phyloP scores from a whole-genome alignment of 169 alveolate genomes.

The Plasmodium vinckei region DNA sequence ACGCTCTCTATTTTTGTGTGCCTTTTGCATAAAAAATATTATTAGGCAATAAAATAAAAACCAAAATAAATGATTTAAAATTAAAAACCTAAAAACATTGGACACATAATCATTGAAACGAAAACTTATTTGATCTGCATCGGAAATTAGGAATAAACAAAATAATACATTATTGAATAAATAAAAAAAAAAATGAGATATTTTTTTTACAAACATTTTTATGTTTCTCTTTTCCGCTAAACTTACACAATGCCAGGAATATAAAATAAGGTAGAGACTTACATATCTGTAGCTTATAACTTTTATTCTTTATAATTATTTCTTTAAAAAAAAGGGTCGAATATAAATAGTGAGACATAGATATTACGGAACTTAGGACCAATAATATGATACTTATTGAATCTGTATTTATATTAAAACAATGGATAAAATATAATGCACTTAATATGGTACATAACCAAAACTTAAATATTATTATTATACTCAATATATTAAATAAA shows the following conservation, averaged over 20 bases:
- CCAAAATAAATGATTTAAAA: slow-evolving; percentile 45
- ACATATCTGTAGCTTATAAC: not conserved
- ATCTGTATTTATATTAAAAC: slow-evolving; percentile 46
- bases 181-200: not conserved
- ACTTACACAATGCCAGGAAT: slow-evolving; percentile 41
- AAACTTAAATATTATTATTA: slow-evolving; percentile 30
- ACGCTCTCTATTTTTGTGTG: not conserved
- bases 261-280: slow-evolving; percentile 32
- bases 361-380: slow-evolving; percentile 23
- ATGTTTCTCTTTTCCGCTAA: not conserved
- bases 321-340: slow-evolving; percentile 37
- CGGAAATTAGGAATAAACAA: not conserved
- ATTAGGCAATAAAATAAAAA: slow-evolving; percentile 36
- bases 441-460: slow-evolving; percentile 55
- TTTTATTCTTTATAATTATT: not conserved
- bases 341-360: slow-evolving; percentile 46
- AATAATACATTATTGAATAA: slow-evolving; percentile 6
- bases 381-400: slow-evolving; percentile 25
- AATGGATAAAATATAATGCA: slow-evolving; percentile 21
- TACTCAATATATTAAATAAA: slow-evolving; percentile 26
- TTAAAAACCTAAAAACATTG: slow-evolving; percentile 37
- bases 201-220: not conserved
- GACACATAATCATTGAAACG: slow-evolving; percentile 28
- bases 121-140: slow-evolving; percentile 44
- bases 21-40: slow-evolving; percentile 34